These are phyloP conservation scores for Fusarium euwallaceae DNA, from an alignment of 2,329 filamentous ascomycete species.

Conservation along the genomic window DNA sequence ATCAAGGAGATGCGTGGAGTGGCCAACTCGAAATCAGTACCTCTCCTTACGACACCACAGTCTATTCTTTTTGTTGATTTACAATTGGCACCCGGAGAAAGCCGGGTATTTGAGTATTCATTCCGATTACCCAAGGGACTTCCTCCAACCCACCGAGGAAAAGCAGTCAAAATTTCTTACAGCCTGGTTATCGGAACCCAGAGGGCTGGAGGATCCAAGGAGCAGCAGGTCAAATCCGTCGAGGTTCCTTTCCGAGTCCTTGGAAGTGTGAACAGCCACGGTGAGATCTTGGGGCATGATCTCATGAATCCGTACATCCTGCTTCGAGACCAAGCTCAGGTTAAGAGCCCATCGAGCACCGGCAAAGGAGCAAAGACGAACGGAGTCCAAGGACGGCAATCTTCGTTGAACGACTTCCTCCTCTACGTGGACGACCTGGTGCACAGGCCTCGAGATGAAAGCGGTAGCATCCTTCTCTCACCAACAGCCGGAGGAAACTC, in stretches of 20 bases:
- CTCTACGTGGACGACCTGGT: conserved; percentile 83
- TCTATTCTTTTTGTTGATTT: conserved; percentile 96
- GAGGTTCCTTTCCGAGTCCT: conserved; percentile 94
- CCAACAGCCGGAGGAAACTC: conserved; percentile 72
- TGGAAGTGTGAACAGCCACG: conserved; percentile 89
- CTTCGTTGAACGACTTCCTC: conserved; percentile 76
- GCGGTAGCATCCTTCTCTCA: conserved; percentile 74
- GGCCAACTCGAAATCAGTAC: conserved; percentile 87
- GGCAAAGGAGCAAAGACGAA: conserved; percentile 45
- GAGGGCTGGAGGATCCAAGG: conserved; percentile 80
- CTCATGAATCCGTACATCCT: conserved; percentile 95
- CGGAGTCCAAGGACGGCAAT: conserved; percentile 48
- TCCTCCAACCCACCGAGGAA: conserved; percentile 91
- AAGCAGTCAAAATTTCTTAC: conserved; percentile 94
- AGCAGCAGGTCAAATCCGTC: conserved; percentile 89
- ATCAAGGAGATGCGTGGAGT: conserved; percentile 96
- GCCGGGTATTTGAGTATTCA: conserved; percentile 85
- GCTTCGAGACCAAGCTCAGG: conserved; percentile 83
- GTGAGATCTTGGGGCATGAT: conserved; percentile 92
- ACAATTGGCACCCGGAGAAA: conserved; percentile 88
- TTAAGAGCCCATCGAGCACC: conserved; percentile 59
- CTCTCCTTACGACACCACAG: conserved; percentile 93
- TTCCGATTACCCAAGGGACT: conserved; percentile 89
- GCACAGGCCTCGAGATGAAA: conserved; percentile 67
- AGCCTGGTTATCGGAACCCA: conserved; percentile 93